These are phyloP conservation scores for Exophiala dermatitidis DNA, from an alignment of 2,329 filamentous ascomycete genomes.

Conservation along the genomic window DNA sequence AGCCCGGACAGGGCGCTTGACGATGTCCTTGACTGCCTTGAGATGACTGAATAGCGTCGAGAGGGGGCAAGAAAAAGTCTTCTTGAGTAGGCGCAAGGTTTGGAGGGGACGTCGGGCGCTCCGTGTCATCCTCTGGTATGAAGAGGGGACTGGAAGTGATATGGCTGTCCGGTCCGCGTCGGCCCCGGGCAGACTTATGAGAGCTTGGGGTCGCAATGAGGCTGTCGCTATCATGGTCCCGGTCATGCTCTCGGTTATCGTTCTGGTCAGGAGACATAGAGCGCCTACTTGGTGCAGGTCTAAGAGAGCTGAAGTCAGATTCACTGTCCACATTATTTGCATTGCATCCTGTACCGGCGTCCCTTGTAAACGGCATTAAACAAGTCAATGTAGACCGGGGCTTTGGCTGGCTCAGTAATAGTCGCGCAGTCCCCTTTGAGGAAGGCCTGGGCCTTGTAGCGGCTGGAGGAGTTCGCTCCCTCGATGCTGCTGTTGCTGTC, in stretches of 20 bases:
- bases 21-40: not conserved
- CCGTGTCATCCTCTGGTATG: constrained; percentile 10
- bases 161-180: not conserved
- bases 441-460: not conserved
- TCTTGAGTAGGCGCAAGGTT: constrained; percentile 8
- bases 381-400: constrained; percentile 9
- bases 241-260: not conserved
- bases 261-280: not conserved
- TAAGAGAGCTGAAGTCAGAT: not conserved
- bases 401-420: constrained; percentile 12
- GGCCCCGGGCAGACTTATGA: not conserved
- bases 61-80: constrained; percentile 6
- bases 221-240: not conserved
- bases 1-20: not conserved
- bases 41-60: not conserved
- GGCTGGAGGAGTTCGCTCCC: not conserved
- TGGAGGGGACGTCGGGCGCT: constrained; percentile 4
- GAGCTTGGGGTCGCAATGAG: not conserved
- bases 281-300: not conserved
- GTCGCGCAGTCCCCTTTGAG: constrained; percentile 3
- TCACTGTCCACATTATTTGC: not conserved
- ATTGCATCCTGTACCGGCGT: not conserved
- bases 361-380: constrained; percentile 5
- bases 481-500: not conserved
- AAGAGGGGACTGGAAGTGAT: constrained; percentile 14